These are phyloP conservation scores for Petrea volubilis DNA, from an alignment of 257 asterid genomes.

Conservation along the genomic window DNA sequence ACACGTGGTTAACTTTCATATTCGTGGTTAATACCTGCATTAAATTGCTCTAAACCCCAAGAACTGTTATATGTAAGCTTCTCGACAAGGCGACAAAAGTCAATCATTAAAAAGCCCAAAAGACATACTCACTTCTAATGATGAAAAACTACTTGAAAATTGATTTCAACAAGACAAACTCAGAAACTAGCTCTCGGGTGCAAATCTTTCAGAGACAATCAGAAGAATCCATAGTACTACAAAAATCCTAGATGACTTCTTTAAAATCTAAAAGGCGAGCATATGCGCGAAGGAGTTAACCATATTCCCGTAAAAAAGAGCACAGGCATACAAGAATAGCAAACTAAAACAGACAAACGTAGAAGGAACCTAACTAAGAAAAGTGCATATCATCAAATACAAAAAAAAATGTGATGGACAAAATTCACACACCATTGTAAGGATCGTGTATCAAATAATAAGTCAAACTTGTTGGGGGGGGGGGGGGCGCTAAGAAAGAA, in stretches of 20 bases:
- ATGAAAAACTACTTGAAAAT: too few species aligned
- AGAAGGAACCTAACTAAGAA: background rate
- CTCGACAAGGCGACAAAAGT: background rate
- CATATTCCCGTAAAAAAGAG: background rate
- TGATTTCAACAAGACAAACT: too few species aligned
- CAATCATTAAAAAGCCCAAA: background rate
- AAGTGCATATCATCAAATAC: background rate
- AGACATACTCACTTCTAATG: background rate
- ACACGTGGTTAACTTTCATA: background rate
- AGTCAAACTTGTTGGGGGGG: background rate
- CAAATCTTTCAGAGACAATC: too few species aligned
- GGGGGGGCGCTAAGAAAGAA: too few species aligned
- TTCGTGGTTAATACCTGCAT: background rate
- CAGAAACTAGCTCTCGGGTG: too few species aligned
- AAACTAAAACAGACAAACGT: background rate
- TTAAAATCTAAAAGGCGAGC: background rate
- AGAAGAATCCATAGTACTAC: too few species aligned
- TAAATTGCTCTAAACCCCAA: background rate
- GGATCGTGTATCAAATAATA: background rate
- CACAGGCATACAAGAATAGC: background rate
- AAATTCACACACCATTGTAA: background rate
- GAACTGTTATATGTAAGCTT: background rate
- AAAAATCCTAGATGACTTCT: too few species aligned
- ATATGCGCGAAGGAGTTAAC: background rate
- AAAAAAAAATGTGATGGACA: background rate